Evolutionary conservation across 169 alveolate species (phyloP).

Genomic region (Ichthyophthirius multifiliis): DNA sequence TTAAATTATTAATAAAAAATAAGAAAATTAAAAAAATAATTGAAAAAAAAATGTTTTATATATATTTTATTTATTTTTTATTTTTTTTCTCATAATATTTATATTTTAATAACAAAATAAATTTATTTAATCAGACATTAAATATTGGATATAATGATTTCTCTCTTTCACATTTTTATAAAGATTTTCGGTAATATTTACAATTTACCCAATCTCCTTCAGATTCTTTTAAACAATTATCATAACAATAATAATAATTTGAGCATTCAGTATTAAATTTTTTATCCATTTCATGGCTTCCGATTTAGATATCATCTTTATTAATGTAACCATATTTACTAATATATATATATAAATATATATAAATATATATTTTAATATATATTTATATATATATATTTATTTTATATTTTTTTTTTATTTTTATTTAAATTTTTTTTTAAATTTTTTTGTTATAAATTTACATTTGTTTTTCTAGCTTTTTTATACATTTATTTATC

Average conservation of each 20-base stretch:
- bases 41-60: too few species aligned
- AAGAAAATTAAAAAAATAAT: too few species aligned
- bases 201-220: slow-evolving; percentile 5
- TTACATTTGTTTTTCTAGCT: slow-evolving; percentile 9
- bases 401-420: too few species aligned
- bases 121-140: too few species aligned
- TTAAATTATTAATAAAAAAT: too few species aligned
- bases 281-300: background rate
- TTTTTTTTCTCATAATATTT: too few species aligned
- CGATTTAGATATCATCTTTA: background rate
- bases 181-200: background rate
- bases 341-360: background rate
- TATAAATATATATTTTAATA: background rate
- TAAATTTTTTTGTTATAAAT: too few species aligned
- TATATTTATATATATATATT: background rate
- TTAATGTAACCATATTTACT: background rate
- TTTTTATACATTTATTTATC: background rate
- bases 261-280: background rate
- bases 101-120: too few species aligned
- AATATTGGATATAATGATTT: background rate
- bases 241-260: background rate
- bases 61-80: too few species aligned
- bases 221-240: background rate
- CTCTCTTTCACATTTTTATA: slow-evolving; percentile 3
- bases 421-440: background rate